A percentile compares a stretch with the other conserved stretches of the same genome.
Conservation (phyloP, 1,284 basidiomycete genomes). For the Trichosporon ovoides region DNA sequence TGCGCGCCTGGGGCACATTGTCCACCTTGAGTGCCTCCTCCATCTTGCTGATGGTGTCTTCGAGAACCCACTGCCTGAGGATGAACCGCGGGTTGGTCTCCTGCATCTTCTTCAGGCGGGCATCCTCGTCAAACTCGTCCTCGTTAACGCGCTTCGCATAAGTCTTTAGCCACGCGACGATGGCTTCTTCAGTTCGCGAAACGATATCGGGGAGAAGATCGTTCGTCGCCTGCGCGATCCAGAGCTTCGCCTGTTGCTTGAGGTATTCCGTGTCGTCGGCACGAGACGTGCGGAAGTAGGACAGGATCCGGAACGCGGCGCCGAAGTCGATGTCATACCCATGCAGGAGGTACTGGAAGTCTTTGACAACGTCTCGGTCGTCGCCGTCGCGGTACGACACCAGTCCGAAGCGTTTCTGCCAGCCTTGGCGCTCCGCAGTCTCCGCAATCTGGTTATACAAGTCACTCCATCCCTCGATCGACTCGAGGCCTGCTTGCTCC, state of each 20-base stretch:
- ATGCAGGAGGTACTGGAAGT: constrained; percentile 66
- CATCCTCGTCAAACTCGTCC: constrained; percentile 24
- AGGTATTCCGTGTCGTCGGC: constrained; percentile 36
- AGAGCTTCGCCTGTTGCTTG: constrained; percentile 52
- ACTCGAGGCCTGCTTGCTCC: constrained; percentile 56
- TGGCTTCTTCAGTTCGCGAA: constrained; percentile 52
- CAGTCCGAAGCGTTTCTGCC: constrained; percentile 75
- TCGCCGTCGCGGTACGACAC: constrained; percentile 51
- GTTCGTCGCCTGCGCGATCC: constrained; percentile 52
- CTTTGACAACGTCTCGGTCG: constrained; percentile 60
- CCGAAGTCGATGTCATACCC: constrained; percentile 74
- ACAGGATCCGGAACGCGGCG: constrained; percentile 66
- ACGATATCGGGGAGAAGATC: constrained; percentile 52
- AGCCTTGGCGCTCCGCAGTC: constrained; percentile 59
- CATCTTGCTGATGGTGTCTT: constrained; percentile 73
- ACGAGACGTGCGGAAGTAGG: constrained; percentile 58
- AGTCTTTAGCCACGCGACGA: constrained; percentile 62
- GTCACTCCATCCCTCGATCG: constrained; percentile 53
- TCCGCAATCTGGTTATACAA: constrained; percentile 57
- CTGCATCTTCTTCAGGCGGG: constrained; percentile 42
- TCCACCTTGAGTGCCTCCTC: constrained; percentile 63
- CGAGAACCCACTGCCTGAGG: constrained; percentile 84
- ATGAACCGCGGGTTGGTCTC: constrained; percentile 77
- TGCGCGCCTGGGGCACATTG: constrained; percentile 26
- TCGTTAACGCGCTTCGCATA: constrained; percentile 61